A percentile compares a stretch with the other conserved stretches of the same genome.
These are phyloP conservation scores for Cicer pinnatifidum DNA, from an alignment of 306 rosid species.

Conservation along the genomic window DNA sequence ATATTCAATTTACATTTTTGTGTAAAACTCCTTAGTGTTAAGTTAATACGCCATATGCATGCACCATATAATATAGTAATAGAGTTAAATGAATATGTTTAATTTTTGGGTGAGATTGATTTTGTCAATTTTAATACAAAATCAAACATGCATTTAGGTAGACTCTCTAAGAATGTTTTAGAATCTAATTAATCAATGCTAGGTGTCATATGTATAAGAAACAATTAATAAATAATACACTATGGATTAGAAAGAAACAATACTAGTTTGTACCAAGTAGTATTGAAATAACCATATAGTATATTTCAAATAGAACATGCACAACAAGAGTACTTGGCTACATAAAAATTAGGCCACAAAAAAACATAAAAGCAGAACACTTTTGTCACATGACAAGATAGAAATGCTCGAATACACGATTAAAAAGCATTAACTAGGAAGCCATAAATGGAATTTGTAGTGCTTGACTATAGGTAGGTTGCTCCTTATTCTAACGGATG, in stretches of 20 bases:
- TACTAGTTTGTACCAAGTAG: not conserved
- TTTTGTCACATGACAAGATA: constrained; percentile 22
- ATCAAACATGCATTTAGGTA: too few relatives aligned
- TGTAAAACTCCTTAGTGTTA: too few relatives aligned
- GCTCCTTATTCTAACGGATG: constrained; percentile 38
- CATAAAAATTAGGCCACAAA: not conserved
- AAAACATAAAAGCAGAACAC: not conserved
- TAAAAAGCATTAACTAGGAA: constrained; percentile 23
- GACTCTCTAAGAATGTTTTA: not conserved
- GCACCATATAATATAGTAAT: not conserved
- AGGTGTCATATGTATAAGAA: too few relatives aligned
- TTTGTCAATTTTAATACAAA: too few relatives aligned
- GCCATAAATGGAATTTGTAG: constrained; percentile 29
- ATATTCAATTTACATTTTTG: too few relatives aligned
- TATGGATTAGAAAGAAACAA: too few relatives aligned
- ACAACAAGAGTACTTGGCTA: not conserved
- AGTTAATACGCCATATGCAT: too few relatives aligned
- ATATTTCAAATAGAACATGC: not conserved
- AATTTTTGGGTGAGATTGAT: too few relatives aligned
- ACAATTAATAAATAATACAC: too few relatives aligned
- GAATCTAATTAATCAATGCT: constrained; percentile 1
- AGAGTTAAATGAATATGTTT: not conserved
- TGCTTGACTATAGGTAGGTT: constrained; percentile 25
- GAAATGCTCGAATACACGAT: constrained; percentile 5
- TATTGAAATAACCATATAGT: constrained; percentile 6